Conservation (phyloP, 441 rosid genomes). For the Mallotus repandus region DNA sequence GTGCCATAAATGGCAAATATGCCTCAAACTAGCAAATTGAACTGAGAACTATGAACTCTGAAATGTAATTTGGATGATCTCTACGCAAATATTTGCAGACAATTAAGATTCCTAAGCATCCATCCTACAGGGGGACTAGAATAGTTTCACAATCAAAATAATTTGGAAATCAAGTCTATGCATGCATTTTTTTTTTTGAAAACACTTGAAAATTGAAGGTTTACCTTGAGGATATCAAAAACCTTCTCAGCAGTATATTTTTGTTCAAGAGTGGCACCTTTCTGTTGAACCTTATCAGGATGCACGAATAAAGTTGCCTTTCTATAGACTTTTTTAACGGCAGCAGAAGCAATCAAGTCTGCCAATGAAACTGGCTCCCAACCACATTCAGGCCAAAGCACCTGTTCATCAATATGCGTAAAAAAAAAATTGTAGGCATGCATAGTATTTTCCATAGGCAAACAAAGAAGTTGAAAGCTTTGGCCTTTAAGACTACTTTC, state of each 20-base stretch:
- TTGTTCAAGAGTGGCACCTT: slow-evolving; percentile 87
- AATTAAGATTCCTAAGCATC: background rate
- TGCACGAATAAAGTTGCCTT: slow-evolving; percentile 81
- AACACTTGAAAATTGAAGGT: background rate
- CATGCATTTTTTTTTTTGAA: background rate
- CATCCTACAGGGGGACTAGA: background rate
- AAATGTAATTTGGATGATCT: background rate
- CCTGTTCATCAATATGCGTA: slow-evolving; percentile 42
- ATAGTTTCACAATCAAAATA: background rate
- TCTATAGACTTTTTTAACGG: slow-evolving; percentile 84
- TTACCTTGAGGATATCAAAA: slow-evolving; percentile 93
- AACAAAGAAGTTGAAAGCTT: slow-evolving; percentile 6
- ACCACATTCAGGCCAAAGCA: slow-evolving; percentile 88
- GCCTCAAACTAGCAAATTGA: background rate
- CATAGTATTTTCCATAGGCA: background rate
- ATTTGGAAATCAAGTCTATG: background rate
- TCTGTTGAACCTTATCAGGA: slow-evolving; percentile 98
- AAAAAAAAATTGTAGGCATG: background rate
- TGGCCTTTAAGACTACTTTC: slow-evolving; percentile 7
- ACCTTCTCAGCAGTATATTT: slow-evolving; percentile 94
- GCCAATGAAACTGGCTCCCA: slow-evolving; percentile 81
- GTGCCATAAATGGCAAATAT: background rate
- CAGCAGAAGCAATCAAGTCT: slow-evolving; percentile 71
- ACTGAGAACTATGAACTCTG: too few relatives aligned
- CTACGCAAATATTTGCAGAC: background rate